These are phyloP conservation scores for Pichia sp. DNA, from an alignment of 1,139 yeast species.

Conservation along the genomic window DNA sequence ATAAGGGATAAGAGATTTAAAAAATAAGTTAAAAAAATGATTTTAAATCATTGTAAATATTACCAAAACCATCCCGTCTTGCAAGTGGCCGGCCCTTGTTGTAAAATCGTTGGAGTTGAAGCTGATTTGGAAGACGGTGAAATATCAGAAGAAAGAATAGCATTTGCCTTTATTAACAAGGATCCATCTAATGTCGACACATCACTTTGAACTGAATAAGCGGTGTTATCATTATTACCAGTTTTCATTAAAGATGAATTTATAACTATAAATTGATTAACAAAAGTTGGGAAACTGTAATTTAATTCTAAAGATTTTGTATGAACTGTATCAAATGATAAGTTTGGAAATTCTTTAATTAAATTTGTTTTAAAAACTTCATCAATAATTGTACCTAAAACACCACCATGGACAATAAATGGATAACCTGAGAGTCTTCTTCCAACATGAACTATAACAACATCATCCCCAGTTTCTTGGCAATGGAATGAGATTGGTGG, in stretches of 20 bases:
- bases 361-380: constrained; percentile 39
- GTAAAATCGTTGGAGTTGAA: no score
- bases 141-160: constrained; percentile 18
- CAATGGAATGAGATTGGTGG: constrained; percentile 69
- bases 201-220: constrained; percentile 27
- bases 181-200: constrained; percentile 36
- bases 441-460: constrained; percentile 73
- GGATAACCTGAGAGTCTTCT: constrained; percentile 82
- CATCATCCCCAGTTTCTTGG: constrained; percentile 47
- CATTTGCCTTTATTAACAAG: constrained; percentile 38
- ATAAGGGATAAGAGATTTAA: no score
- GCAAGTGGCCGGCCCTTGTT: no score
- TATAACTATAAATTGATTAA: constrained; percentile 71
- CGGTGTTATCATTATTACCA: constrained; percentile 25
- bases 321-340: constrained; percentile 20
- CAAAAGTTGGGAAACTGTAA: constrained; percentile 70
- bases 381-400: constrained; percentile 74
- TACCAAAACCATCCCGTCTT: constrained; percentile 13
- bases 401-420: constrained; percentile 83
- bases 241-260: constrained; percentile 40
- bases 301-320: constrained; percentile 46
- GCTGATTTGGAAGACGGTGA: not conserved
- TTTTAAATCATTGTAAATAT: not conserved
- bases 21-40: no score
- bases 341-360: constrained; percentile 20